Evolutionary conservation across 108 stramenopile species (phyloP).

Genomic region (Stephanodiscus triporus): DNA sequence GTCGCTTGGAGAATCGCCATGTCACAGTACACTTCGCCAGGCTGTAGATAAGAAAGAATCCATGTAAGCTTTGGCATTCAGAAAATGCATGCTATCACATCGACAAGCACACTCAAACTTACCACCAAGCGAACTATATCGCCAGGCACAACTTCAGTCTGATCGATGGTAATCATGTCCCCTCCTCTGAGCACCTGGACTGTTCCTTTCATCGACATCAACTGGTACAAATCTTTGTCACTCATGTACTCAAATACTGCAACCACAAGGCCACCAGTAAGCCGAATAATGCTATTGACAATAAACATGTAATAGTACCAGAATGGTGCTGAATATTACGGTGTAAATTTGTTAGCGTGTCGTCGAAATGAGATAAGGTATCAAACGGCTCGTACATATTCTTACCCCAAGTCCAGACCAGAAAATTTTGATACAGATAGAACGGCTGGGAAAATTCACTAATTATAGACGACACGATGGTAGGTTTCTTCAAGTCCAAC

Average conservation of each 20-base stretch:
- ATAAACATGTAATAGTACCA: slow-evolving; percentile 72
- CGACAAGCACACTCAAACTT: background rate
- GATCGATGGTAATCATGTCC: slow-evolving; percentile 25
- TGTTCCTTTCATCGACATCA: slow-evolving; percentile 54
- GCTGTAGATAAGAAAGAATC: background rate
- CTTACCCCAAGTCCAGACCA: slow-evolving; percentile 60
- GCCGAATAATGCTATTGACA: slow-evolving; percentile 36
- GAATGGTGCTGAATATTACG: background rate
- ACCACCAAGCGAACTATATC: slow-evolving; percentile 44
- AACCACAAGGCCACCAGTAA: slow-evolving; percentile 54
- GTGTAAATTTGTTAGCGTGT: background rate
- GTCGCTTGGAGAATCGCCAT: slow-evolving; percentile 53
- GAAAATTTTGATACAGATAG: slow-evolving; percentile 69
- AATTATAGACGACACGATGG: slow-evolving; percentile 34
- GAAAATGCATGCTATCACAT: background rate
- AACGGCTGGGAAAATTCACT: slow-evolving; percentile 62
- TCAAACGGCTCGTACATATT: background rate
- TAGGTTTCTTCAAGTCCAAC: slow-evolving; percentile 56
- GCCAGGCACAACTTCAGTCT: slow-evolving; percentile 65
- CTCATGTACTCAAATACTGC: slow-evolving; percentile 52
- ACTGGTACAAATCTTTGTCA: slow-evolving; percentile 48
- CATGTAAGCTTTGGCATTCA: background rate
- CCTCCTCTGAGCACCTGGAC: slow-evolving; percentile 61
- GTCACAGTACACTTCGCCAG: slow-evolving; percentile 58
- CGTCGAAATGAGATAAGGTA: background rate